Evolutionary conservation across 805 yeast species (phyloP).

Genomic region (Starmerella geochares): DNA sequence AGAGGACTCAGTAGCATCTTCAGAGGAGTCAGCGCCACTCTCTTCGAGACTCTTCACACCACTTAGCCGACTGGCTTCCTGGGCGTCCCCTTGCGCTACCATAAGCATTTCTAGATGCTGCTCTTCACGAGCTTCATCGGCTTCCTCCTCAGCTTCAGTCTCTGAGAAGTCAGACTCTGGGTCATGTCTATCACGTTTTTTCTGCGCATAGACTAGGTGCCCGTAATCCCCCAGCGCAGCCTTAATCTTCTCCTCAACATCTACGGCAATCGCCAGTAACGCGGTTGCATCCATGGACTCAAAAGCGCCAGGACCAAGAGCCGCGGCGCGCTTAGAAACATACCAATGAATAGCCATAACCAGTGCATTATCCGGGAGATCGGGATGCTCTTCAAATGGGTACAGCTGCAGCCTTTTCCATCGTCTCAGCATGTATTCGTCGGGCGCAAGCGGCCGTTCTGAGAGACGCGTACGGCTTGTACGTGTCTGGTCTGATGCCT

Average conservation of each 20-base stretch:
- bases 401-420: conserved; percentile 10
- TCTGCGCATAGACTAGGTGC: conserved; percentile 18
- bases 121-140: background rate
- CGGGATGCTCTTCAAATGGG: conserved; percentile 20
- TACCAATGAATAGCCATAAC: conserved; percentile 19
- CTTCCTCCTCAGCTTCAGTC: background rate
- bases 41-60: no score
- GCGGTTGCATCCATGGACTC: conserved; percentile 19
- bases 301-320: background rate
- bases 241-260: conserved; percentile 20
- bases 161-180: background rate
- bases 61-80: no score
- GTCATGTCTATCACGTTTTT: background rate
- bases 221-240: conserved; percentile 16
- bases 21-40: no score
- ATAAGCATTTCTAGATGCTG: background rate
- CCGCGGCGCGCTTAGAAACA: conserved; percentile 10
- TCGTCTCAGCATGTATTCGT: conserved; percentile 15
- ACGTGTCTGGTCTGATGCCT: background rate
- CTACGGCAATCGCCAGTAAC: conserved; percentile 18
- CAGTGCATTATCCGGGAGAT: conserved; percentile 17
- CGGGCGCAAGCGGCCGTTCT: conserved; percentile 16
- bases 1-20: no score
- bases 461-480: background rate
- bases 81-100: no score